Percentiles rank a stretch among this genome's conserved stretches.
phyloP scores from a whole-genome alignment of 1,284 basidiomycete genomes.

The Melampsora americana region DNA sequence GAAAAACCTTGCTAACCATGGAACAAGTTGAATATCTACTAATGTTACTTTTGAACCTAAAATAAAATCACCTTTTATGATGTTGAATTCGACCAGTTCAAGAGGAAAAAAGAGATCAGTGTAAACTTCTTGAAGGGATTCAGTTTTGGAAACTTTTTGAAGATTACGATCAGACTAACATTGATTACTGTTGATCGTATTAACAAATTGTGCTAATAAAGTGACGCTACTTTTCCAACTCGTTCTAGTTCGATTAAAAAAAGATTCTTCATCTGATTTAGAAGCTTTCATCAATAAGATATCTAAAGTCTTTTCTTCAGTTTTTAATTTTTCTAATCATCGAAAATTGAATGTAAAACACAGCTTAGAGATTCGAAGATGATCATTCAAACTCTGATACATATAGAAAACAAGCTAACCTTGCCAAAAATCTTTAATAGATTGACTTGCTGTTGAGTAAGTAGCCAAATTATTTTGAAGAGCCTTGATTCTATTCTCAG shows the following conservation, averaged over 20 bases:
- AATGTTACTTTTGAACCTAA: background rate
- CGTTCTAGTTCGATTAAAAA: background rate
- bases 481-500: background rate
- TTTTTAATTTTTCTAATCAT: background rate
- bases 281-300: background rate
- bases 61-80: background rate
- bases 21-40: background rate
- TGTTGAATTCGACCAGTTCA: too few species aligned
- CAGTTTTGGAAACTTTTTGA: too few species aligned
- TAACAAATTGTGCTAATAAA: background rate
- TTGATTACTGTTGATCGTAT: background rate
- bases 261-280: background rate
- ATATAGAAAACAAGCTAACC: background rate
- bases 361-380: too few species aligned
- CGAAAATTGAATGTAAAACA: too few species aligned
- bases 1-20: background rate
- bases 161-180: background rate
- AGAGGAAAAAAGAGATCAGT: too few species aligned
- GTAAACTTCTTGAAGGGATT: too few species aligned
- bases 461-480: background rate
- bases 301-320: background rate
- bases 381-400: background rate
- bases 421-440: slow-evolving; percentile 7
- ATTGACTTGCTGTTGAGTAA: background rate
- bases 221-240: background rate